phyloP scores from a whole-genome alignment of 805 yeast genomes.

The Lachancea kluyveri region DNA sequence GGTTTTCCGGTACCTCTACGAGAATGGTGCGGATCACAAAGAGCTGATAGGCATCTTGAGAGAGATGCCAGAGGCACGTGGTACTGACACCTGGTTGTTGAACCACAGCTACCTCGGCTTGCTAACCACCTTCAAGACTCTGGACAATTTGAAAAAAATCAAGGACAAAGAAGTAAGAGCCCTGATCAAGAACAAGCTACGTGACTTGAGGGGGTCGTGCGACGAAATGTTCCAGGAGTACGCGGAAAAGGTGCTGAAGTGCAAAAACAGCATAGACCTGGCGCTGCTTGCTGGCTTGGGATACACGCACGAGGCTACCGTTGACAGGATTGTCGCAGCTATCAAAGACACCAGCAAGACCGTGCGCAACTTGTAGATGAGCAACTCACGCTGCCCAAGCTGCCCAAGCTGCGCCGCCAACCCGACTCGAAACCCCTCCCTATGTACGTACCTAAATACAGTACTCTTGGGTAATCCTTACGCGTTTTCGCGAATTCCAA shows the following conservation, averaged over 20 bases:
- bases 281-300: no score
- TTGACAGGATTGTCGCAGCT: neutral
- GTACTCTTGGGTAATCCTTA: no score
- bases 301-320: no score
- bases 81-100: slow-evolving; percentile 17
- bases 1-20: slow-evolving; percentile 18
- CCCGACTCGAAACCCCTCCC: no score
- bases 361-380: no score
- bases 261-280: no score
- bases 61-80: slow-evolving; percentile 3
- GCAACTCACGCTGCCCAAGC: no score
- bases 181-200: slow-evolving; percentile 15
- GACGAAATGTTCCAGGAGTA: slow-evolving; percentile 15
- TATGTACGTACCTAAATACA: no score
- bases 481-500: no score
- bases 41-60: neutral
- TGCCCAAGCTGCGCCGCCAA: no score
- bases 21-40: slow-evolving; percentile 10
- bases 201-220: slow-evolving; percentile 17
- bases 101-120: slow-evolving; percentile 18
- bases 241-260: neutral
- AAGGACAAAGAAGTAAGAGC: slow-evolving; percentile 15
- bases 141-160: slow-evolving; percentile 23
- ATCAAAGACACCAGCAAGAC: no score
- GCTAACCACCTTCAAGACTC: slow-evolving; percentile 24